Evolutionary conservation across 805 yeast species (phyloP).

Genomic region (Ogataea minuta): DNA sequence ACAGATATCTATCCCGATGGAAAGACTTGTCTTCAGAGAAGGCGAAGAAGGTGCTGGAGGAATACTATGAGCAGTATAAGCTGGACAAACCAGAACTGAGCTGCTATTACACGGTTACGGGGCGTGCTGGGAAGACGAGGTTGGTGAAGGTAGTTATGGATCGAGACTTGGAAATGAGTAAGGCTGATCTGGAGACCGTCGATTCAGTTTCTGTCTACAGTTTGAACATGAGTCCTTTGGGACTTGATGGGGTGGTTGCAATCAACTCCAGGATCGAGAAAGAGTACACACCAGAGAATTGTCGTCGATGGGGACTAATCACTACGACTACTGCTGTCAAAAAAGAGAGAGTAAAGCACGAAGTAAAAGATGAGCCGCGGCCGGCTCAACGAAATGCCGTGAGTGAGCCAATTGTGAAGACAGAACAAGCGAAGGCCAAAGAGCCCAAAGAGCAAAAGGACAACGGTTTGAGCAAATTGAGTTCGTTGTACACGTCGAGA

Average conservation of each 20-base stretch:
- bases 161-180: conserved; percentile 17
- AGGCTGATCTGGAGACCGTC: conserved; percentile 17
- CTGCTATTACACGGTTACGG: conserved; percentile 17
- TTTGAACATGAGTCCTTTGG: conserved; percentile 19
- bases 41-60: conserved; percentile 24
- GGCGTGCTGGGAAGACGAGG: conserved; percentile 12
- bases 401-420: conserved; percentile 16
- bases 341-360: conserved; percentile 1
- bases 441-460: conserved; percentile 7
- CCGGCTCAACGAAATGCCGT: conserved; percentile 21
- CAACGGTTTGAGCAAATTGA: conserved; percentile 1
- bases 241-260: conserved; percentile 23
- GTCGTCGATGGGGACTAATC: conserved; percentile 27
- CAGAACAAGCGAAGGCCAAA: conserved; percentile 4
- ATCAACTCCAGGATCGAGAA: conserved; percentile 13
- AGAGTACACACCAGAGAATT: conserved; percentile 19
- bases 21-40: conserved; percentile 17
- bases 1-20: conserved; percentile 23
- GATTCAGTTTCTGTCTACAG: conserved; percentile 24
- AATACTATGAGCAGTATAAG: conserved; percentile 21
- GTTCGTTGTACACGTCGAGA: conserved; percentile 14
- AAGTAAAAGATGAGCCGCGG: conserved; percentile 6
- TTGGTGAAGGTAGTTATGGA: conserved; percentile 15
- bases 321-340: conserved; percentile 17
- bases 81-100: conserved; percentile 13